These are phyloP conservation scores for Candida namnaoensis DNA, from an alignment of 805 yeast genomes.

Conservation along the genomic window DNA sequence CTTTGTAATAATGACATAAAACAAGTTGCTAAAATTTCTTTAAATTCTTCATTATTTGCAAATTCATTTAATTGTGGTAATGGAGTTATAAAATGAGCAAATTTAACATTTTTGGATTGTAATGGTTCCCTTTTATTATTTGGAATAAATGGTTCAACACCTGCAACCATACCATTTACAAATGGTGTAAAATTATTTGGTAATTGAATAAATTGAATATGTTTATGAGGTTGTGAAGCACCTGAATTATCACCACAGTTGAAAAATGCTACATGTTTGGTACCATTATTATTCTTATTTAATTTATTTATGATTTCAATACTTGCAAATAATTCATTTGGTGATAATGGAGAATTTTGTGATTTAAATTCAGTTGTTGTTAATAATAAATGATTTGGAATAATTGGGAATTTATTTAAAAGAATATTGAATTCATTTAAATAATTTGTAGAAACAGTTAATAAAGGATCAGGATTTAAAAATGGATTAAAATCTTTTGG, in stretches of 20 bases:
- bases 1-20: conserved; percentile 70
- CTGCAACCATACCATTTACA: conserved; percentile 41
- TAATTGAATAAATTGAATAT: conserved; percentile 73
- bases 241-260: conserved; percentile 87
- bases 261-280: conserved; percentile 70
- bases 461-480: conserved; percentile 65
- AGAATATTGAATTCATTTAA: conserved; percentile 52
- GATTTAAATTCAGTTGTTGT: conserved; percentile 68
- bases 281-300: conserved; percentile 21
- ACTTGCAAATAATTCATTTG: conserved; percentile 57
- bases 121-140: conserved; percentile 48
- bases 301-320: conserved; percentile 39
- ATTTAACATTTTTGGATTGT: conserved; percentile 52
- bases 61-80: conserved; percentile 28
- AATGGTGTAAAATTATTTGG: conserved; percentile 52
- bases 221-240: conserved; percentile 93
- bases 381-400: conserved; percentile 68
- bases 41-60: conserved; percentile 31
- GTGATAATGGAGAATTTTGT: conserved; percentile 65
- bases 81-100: conserved; percentile 78
- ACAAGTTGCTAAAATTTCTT: conserved; percentile 51
- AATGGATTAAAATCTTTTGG: conserved; percentile 57
- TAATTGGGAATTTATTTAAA: conserved; percentile 81
- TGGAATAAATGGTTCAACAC: conserved; percentile 45
- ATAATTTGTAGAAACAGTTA: conserved; percentile 49